Evolutionary conservation across 208 protist genomes (phyloP).

Genomic region (Wallacemonas sp.): DNA sequence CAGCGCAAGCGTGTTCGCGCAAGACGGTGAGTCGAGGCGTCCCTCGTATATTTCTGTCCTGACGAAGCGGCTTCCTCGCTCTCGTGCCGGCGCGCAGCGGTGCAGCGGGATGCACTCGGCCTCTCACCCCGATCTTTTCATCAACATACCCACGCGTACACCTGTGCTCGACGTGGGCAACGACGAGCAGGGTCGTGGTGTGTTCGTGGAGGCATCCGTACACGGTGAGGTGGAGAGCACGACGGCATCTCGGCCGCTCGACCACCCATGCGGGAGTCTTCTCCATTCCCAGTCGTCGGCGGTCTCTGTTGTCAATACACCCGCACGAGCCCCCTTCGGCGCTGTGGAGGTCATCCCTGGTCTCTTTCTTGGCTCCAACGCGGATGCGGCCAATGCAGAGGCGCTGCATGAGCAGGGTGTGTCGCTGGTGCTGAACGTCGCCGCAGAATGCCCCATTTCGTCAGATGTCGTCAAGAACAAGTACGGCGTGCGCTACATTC

Average conservation of each 20-base stretch:
- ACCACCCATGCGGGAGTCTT: too few relatives aligned
- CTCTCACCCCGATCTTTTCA: neutral
- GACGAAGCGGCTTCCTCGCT: neutral
- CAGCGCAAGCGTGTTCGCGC: too few relatives aligned
- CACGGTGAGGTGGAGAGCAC: too few relatives aligned
- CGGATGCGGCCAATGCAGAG: slow-evolving; percentile 34
- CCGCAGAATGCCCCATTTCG: slow-evolving; percentile 52
- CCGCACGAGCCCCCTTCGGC: slow-evolving; percentile 21
- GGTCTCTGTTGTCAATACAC: neutral
- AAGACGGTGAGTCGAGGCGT: neutral
- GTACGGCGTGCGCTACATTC: slow-evolving; percentile 47
- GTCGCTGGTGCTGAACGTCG: slow-evolving; percentile 70
- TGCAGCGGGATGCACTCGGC: neutral
- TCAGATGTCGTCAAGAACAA: slow-evolving; percentile 31
- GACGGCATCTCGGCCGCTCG: too few relatives aligned
- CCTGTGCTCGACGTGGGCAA: too few relatives aligned
- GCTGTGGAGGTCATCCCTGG: slow-evolving; percentile 66
- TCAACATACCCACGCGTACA: neutral
- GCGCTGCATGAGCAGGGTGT: slow-evolving; percentile 40
- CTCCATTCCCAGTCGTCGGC: too few relatives aligned
- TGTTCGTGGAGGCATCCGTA: too few relatives aligned
- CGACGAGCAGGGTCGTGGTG: too few relatives aligned
- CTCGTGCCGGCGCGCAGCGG: neutral
- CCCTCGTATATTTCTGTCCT: neutral
- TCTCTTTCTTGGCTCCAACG: slow-evolving; percentile 62